Evolutionary conservation across 768 basidiomycete genomes (phyloP).

Genomic region (Pisolithus albus): DNA sequence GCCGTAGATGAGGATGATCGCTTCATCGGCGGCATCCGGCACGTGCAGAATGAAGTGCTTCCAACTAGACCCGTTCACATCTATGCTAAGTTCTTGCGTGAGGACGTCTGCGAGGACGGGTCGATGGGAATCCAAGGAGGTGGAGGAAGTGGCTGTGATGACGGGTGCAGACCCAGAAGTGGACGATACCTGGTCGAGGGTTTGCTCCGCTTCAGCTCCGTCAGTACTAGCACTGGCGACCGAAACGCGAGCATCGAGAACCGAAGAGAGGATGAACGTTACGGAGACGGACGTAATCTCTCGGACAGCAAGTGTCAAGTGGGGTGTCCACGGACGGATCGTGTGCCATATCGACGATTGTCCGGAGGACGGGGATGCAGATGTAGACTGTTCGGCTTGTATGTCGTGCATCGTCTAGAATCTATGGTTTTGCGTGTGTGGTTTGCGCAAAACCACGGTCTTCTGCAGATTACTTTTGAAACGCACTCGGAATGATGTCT

Average conservation of each 20-base stretch:
- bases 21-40: constrained; percentile 78
- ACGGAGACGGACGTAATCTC: constrained; percentile 78
- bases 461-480: neutral
- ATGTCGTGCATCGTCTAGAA: neutral
- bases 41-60: constrained; percentile 72
- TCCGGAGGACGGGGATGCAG: neutral
- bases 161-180: constrained; percentile 33
- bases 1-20: constrained; percentile 86
- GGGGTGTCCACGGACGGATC: constrained; percentile 71
- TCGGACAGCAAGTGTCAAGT: constrained; percentile 60
- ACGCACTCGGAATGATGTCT: neutral
- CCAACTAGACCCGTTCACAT: constrained; percentile 76
- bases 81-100: constrained; percentile 68
- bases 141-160: constrained; percentile 28
- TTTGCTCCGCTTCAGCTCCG: constrained; percentile 19
- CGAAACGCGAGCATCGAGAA: constrained; percentile 27
- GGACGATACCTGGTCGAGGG: neutral
- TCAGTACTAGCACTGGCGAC: neutral
- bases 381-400: neutral
- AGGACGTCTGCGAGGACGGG: constrained; percentile 57
- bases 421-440: neutral
- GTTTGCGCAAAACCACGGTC: neutral
- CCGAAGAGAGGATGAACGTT: constrained; percentile 66
- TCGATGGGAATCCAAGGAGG: constrained; percentile 26
- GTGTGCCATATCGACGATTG: constrained; percentile 47